phyloP scores from a whole-genome alignment of 768 basidiomycete genomes.

The Lenzites betulinus region DNA sequence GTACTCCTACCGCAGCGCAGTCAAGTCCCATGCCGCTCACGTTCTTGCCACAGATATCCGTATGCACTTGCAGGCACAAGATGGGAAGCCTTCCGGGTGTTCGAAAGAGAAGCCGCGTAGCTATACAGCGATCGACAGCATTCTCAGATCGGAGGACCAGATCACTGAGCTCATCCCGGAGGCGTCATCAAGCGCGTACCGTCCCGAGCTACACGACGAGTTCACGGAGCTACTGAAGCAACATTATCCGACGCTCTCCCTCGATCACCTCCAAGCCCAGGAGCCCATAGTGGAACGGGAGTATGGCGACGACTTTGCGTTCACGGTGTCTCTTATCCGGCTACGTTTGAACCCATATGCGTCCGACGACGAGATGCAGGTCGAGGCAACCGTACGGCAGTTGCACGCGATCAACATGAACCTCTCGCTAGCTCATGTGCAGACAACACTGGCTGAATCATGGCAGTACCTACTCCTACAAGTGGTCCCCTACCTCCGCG shows the following conservation, averaged over 20 bases:
- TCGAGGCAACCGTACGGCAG: constrained; percentile 55
- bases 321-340: constrained; percentile 61
- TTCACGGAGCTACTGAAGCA: constrained; percentile 50
- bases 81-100: constrained; percentile 19
- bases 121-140: constrained; percentile 55
- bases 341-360: constrained; percentile 58
- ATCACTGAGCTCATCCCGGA: constrained; percentile 68
- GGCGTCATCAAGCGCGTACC: constrained; percentile 70
- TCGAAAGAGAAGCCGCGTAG: constrained; percentile 55
- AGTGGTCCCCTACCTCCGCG: constrained; percentile 62
- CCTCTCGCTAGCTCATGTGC: constrained; percentile 80
- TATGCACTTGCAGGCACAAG: constrained; percentile 47
- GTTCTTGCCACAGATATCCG: constrained; percentile 77
- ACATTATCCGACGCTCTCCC: constrained; percentile 58
- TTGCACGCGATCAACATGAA: constrained; percentile 83
- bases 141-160: constrained; percentile 63
- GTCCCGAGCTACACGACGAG: constrained; percentile 69
- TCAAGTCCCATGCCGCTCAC: constrained; percentile 74
- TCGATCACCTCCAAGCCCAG: constrained; percentile 65
- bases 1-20: constrained; percentile 68
- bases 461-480: constrained; percentile 76
- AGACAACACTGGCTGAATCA: constrained; percentile 70
- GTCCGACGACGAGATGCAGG: constrained; percentile 43
- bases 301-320: constrained; percentile 80
- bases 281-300: constrained; percentile 68